phyloP scores from a whole-genome alignment of 495 filamentous ascomycete genomes.

The Penicillium lagena region DNA sequence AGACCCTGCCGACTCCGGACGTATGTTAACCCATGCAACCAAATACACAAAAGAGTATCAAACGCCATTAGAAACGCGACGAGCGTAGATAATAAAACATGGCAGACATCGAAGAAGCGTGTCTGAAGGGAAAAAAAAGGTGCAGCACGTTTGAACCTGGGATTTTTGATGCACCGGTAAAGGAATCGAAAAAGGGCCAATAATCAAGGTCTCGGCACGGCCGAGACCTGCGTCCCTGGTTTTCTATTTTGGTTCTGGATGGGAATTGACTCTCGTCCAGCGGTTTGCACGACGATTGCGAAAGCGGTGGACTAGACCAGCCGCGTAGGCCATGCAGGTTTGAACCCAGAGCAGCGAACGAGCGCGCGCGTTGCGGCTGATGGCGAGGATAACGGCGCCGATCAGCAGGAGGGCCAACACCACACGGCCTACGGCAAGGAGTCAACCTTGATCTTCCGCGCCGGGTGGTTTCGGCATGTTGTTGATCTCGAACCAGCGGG shows the following conservation, averaged over 20 bases:
- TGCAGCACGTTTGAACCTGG: background rate
- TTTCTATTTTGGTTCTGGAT: too few species aligned
- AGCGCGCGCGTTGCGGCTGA: constrained; percentile 16
- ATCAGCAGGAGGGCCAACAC: constrained; percentile 11
- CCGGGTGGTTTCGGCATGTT: constrained; percentile 73
- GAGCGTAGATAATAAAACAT: constrained; percentile 16
- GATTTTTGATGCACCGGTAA: background rate
- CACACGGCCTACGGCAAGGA: constrained; percentile 14
- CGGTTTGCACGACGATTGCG: constrained; percentile 3
- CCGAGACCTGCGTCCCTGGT: too few species aligned
- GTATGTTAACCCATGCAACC: constrained; percentile 11
- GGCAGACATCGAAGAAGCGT: constrained; percentile 4
- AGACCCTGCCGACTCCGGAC: too few species aligned
- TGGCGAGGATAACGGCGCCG: constrained; percentile 11
- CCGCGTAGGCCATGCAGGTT: constrained; percentile 5
- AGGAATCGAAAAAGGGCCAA: too few species aligned
- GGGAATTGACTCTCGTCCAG: constrained; percentile 1
- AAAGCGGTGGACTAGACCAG: constrained; percentile 3
- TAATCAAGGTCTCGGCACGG: too few species aligned
- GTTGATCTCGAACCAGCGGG: constrained; percentile 77
- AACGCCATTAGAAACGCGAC: constrained; percentile 1
- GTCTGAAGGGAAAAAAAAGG: background rate
- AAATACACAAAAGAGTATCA: background rate
- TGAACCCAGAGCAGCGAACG: constrained; percentile 14
- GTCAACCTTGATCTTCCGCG: constrained; percentile 61